Base-by-base conservation (phyloP, 257 asterid genomes). In the Thymus mandschuricus region DNA sequence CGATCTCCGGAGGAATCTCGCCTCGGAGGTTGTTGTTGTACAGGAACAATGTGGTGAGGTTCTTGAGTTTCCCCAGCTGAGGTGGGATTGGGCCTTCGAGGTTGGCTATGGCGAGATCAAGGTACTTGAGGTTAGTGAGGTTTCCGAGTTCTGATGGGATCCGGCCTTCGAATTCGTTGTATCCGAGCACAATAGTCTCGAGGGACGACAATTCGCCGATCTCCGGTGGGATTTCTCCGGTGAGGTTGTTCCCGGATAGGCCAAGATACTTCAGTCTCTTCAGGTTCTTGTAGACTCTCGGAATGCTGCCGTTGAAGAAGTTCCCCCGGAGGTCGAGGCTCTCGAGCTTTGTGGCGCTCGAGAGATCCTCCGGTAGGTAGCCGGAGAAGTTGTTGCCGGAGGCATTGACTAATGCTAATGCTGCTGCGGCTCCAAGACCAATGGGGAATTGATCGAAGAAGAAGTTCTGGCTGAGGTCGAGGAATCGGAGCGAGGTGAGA, bases 321-420 rank as follows among this genome's bases (percentile, higher is more conserved):
- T 91, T 91, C 50, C 97, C 96, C 21, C 97, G 61, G 15, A 91
- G 76, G 75, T 91, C 97, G 34, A 91, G 76, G 67, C 70, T 82
- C 78, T 87, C 95, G 0, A 91, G 88, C 13, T 49, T 34, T 34
- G 84, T 78, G 0, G 88, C 86, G 51, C 87, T 83, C 1, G 78
- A 86, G 13, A 91, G 76, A 74, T 87, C 92, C 46, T 82, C 91
- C 2, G 96, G 95, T 48, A 91, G 82, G 51, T 59, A 52, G 27
- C 97, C 96, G 0, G 91, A 81, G 70, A 91, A 89, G 78, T 87
- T 89, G 72, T 91, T 91, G 69, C 96, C 88, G 0, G 97, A 89
- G 65, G 88, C 91, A 60, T 91, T 91, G 54, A 91, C 11, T 5
- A 71, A 54, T 21, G 35, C 27, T 48, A 91, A 60, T 5, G 80